Conservation (phyloP, 2,329 filamentous ascomycete genomes). For the Pseudogymnoascus sp. region DNA sequence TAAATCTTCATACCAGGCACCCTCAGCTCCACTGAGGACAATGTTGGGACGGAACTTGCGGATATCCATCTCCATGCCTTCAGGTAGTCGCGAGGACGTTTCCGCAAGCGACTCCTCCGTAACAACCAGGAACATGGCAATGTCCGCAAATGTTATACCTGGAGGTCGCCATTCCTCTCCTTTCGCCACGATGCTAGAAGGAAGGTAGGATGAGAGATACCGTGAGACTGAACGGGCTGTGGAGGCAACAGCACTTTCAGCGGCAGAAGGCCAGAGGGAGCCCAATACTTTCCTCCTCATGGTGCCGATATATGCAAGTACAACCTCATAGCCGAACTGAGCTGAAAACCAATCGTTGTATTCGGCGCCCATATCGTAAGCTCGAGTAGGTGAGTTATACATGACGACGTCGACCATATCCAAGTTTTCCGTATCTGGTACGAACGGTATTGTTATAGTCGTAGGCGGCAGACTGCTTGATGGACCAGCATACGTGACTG, state of each 20-base stretch:
- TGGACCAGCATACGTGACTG: conserved; percentile 34
- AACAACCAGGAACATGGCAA: conserved; percentile 66
- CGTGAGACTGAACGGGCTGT: conserved; percentile 30
- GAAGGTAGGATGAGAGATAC: conserved; percentile 29
- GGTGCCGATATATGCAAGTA: conserved; percentile 59
- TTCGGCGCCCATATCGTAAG: conserved; percentile 54
- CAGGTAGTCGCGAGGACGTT: conserved; percentile 50
- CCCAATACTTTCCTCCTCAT: conserved; percentile 56
- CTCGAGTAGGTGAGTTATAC: conserved; percentile 50
- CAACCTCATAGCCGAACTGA: conserved; percentile 54
- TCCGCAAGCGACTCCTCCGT: conserved; percentile 63
- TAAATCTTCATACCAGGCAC: conserved; percentile 62
- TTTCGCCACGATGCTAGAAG: conserved; percentile 5
- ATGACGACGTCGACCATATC: conserved; percentile 47
- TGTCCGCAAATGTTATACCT: conserved; percentile 62
- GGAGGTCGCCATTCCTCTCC: background rate
- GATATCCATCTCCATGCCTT: conserved; percentile 49
- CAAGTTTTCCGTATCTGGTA: conserved; percentile 40
- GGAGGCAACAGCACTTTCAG: conserved; percentile 12
- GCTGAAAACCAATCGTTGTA: conserved; percentile 62
- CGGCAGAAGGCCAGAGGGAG: conserved; percentile 39
- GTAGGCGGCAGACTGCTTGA: background rate
- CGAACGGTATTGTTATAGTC: conserved; percentile 42
- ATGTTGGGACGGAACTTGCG: conserved; percentile 68
- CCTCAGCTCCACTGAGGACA: conserved; percentile 52